Evolutionary conservation across 768 basidiomycete species (phyloP), one percentile per base, ranked within the genome.

Genomic region (Mycena floridula): DNA sequence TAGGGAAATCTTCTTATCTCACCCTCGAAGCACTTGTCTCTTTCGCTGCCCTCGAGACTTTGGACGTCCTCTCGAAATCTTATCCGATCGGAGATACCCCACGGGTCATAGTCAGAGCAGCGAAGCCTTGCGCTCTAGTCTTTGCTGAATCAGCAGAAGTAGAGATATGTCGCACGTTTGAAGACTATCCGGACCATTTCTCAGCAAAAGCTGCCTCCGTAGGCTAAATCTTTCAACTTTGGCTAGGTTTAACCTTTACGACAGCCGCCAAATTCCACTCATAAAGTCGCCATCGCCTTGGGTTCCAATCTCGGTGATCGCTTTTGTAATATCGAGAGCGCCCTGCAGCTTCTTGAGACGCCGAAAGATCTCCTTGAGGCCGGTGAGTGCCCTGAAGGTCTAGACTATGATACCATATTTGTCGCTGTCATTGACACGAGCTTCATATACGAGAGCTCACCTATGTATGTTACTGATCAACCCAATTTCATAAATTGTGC

Each of bases 391-490:
- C 41, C 47, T 8, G 46, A 42, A 30, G 41, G 51, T 42, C 47
- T 42, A 28, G 43, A 37, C 15, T 2, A 40, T 8, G 37, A 48
- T 11, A 49, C 61, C 25, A 60, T 60, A 0, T 52, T 52, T 22
- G 60, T 73, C 2, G 56, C 55, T 13, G 69, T 95, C 23, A 61
- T 82, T 18, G 74, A 89, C 53, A 93, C 90, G 1, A 92, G 90
- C 57, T 89, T 92, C 63, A 59, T 97, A 67, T 98, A 97, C 59
- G 87, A 97, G 63, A 93, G 87, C 16, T 73, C 83, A 9, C 90
- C 96, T 0, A 98, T 99, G 96, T 98, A 99, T 59, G 85, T 95
- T 35, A 78, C 78, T 9, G 85, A 96, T 46, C 96, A 99, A 59
- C 86, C 84, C 11, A 66, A 71, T 26, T 98, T 97, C 64, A 75